These are phyloP conservation scores for Cladosporium oxysporum DNA, from an alignment of 2,329 filamentous ascomycete species.

Conservation along the genomic window DNA sequence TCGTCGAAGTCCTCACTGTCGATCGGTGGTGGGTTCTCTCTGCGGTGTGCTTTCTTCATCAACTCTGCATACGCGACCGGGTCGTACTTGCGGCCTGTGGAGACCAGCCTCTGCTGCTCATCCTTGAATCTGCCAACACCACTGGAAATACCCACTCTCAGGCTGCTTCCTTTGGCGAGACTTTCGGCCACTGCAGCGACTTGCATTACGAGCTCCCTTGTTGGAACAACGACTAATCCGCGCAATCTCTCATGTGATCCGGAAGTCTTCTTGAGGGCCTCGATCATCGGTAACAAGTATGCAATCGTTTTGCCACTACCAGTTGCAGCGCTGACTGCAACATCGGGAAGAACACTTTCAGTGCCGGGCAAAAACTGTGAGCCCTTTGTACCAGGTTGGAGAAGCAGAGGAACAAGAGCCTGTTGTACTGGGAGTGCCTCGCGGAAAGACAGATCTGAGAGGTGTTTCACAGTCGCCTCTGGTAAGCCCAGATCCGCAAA, in stretches of 20 bases:
- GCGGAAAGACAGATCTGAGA: constrained; percentile 69
- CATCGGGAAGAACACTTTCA: constrained; percentile 56
- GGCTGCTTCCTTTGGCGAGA: constrained; percentile 67
- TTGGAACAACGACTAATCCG: constrained; percentile 85
- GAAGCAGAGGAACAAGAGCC: constrained; percentile 75
- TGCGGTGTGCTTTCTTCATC: constrained; percentile 42
- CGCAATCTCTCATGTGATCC: constrained; percentile 67
- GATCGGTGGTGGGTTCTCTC: constrained; percentile 39
- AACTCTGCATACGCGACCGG: constrained; percentile 58
- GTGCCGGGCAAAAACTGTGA: constrained; percentile 31
- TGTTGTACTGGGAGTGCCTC: constrained; percentile 79
- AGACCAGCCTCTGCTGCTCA: constrained; percentile 64
- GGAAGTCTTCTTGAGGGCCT: constrained; percentile 64
- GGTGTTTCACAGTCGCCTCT: constrained; percentile 58
- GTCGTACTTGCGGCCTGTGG: constrained; percentile 62
- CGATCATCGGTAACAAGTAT: constrained; percentile 83
- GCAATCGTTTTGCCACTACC: constrained; percentile 94
- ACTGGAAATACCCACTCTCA: constrained; percentile 79
- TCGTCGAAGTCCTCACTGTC: constrained; percentile 38
- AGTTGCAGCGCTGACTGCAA: constrained; percentile 89
- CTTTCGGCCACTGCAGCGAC: constrained; percentile 75
- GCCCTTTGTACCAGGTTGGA: constrained; percentile 54
- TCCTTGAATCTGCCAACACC: constrained; percentile 73
- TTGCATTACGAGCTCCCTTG: constrained; percentile 72
- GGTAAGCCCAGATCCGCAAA: constrained; percentile 69